These are phyloP conservation scores for Pyrenochaeta sp. DNA, from an alignment of 2,329 filamentous ascomycete species.

Conservation along the genomic window DNA sequence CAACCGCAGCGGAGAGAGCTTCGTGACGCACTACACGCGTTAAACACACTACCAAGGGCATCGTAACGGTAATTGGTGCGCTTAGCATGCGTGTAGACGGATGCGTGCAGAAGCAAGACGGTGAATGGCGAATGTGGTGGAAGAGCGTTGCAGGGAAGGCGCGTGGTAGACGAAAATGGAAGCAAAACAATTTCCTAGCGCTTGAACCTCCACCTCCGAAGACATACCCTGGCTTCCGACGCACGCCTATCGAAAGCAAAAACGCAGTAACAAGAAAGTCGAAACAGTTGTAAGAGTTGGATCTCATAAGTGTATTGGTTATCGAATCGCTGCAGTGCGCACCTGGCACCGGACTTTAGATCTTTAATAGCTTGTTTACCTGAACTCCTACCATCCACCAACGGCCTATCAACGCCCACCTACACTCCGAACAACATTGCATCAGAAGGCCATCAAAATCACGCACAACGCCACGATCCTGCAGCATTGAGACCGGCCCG, in stretches of 20 bases:
- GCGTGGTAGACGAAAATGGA: constrained; percentile 15
- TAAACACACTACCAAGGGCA: neutral
- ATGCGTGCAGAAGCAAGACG: constrained; percentile 8
- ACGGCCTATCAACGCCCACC: neutral
- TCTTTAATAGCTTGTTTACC: neutral
- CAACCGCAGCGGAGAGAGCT: constrained; percentile 6
- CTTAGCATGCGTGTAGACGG: neutral
- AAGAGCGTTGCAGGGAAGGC: constrained; percentile 13
- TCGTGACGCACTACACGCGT: neutral
- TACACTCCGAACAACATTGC: neutral
- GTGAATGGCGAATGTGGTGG: constrained; percentile 8
- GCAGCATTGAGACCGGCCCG: constrained; percentile 10
- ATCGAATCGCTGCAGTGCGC: neutral
- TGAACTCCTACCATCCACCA: neutral
- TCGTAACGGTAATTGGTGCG: constrained; percentile 2
- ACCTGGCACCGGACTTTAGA: neutral
- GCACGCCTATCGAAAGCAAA: constrained; percentile 2
- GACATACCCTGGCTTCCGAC: constrained; percentile 6
- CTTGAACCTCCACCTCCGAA: constrained; percentile 8
- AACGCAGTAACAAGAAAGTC: neutral
- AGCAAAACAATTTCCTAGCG: constrained; percentile 16
- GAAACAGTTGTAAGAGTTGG: neutral
- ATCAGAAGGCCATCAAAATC: neutral
- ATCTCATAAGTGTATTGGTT: neutral
- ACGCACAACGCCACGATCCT: constrained; percentile 18